Base-by-base conservation (phyloP, 2,329 filamentous ascomycete genomes). In the Penicillium sp. region DNA sequence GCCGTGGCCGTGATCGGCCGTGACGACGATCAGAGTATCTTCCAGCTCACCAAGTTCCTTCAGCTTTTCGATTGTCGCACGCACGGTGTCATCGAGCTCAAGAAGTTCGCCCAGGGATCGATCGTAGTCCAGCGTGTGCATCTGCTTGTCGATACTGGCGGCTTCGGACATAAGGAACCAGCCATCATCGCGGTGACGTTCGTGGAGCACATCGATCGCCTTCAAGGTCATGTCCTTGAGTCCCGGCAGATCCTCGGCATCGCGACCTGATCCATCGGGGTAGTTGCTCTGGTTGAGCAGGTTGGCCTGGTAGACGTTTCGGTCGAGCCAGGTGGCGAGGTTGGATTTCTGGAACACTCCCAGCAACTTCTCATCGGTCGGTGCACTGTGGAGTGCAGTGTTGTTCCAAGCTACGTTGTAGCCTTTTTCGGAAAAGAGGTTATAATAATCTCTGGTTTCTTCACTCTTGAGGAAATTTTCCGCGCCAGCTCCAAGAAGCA, bases 141-240 rank as follows among this genome's bases (percentile, higher is more conserved):
- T 94, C 81, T 90, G 88, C 81, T 95, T 95, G 76, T 94, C 90
- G 63, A 95, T 89, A 2, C 86, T 90, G 14, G 90, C 90, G 24
- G 88, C 90, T 73, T 95, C 90, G 11, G 86, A 86, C 90, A 95
- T 94, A 67, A 95, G 81, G 80, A 94, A 91, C 82, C 88, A 95
- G 5, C 90, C 90, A 55, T 89, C 82, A 54, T 88, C 81, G 54
- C 84, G 81, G 38, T 79, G 79, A 67, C 87, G 78, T 38, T 79
- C 79, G 71, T 88, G 76, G n/a, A 94, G 83, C 49, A 93, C 85
- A 55, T 93, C 89, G 46, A 94, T 83, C 22, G 90, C 90, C 78
- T 95, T 95, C 63, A 92, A 79, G 0, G 90, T 92, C 90, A 95
- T 95, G 42, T 94, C 89, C 75, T 91, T 93, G 47, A 94, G 84